These are phyloP conservation scores for Xylaria sp. DNA, from an alignment of 2,329 filamentous ascomycete genomes.

Conservation along the genomic window DNA sequence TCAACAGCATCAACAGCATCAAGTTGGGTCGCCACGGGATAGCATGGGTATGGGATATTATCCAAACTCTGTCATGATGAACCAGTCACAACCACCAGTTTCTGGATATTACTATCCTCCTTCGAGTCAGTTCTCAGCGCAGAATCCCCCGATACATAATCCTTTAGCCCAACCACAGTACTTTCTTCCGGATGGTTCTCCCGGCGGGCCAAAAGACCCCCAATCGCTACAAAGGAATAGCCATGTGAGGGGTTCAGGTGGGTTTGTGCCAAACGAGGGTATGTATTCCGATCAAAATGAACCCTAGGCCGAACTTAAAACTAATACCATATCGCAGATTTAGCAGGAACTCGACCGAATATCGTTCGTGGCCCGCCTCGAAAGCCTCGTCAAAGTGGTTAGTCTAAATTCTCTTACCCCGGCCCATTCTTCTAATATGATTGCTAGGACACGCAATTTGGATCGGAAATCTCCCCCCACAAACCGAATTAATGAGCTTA, in stretches of 20 bases:
- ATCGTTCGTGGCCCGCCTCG: constrained; percentile 64
- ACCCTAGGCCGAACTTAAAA: background rate
- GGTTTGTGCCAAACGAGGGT: constrained; percentile 44
- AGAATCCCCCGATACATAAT: constrained; percentile 47
- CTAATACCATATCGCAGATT: constrained; percentile 41
- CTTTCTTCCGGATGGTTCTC: constrained; percentile 44
- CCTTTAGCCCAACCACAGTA: constrained; percentile 51
- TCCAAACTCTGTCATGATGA: constrained; percentile 50
- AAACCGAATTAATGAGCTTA: constrained; percentile 82
- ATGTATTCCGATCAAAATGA: constrained; percentile 32
- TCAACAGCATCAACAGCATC: constrained; percentile 51
- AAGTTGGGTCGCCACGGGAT: constrained; percentile 45
- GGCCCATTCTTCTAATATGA: constrained; percentile 23
- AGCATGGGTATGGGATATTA: constrained; percentile 51
- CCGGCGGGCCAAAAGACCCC: constrained; percentile 34
- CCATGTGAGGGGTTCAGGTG: constrained; percentile 30
- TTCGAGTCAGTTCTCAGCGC: constrained; percentile 51
- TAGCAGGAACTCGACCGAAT: constrained; percentile 50
- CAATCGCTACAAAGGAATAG: constrained; percentile 40
- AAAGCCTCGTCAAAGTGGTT: constrained; percentile 71
- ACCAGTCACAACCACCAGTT: constrained; percentile 24
- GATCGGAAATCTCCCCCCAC: constrained; percentile 92
- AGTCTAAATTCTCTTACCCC: constrained; percentile 43
- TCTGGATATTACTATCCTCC: constrained; percentile 55
- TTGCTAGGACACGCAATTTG: constrained; percentile 82